Evolutionary conservation across 192 early-diverging fungal genomes (phyloP).

Genomic region (Backusella mclennaniae): DNA sequence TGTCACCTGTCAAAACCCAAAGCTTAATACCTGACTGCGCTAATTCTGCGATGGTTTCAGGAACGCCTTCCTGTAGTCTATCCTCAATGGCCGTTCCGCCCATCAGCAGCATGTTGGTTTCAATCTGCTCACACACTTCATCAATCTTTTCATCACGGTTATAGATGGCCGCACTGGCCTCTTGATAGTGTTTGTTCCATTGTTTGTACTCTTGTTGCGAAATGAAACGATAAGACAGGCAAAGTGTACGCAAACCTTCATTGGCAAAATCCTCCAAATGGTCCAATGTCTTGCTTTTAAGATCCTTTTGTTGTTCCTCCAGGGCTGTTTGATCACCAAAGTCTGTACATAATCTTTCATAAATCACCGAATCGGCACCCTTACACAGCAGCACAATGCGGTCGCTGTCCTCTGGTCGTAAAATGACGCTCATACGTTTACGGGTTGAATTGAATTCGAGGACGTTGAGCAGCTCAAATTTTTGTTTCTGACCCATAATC

Average conservation of each 20-base stretch:
- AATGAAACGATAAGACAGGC: constrained; percentile 78
- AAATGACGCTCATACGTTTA: constrained; percentile 95
- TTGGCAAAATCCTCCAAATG: constrained; percentile 89
- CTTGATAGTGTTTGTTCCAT: constrained; percentile 72
- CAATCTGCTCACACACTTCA: constrained; percentile 74
- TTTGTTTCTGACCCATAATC: constrained; percentile 69
- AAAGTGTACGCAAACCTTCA: constrained; percentile 85
- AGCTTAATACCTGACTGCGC: constrained; percentile 90
- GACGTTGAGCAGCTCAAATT: constrained; percentile 67
- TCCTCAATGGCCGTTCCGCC: constrained; percentile 99
- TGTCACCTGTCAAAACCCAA: constrained; percentile 98
- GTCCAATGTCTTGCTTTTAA: constrained; percentile 65
- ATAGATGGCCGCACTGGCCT: constrained; percentile 68
- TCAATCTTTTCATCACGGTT: constrained; percentile 86
- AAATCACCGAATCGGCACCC: constrained; percentile 93
- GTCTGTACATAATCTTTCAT: constrained; percentile 61
- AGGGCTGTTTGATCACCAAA: constrained; percentile 34
- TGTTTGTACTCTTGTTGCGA: constrained; percentile 62
- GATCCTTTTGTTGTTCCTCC: constrained; percentile 56
- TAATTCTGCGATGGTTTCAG: constrained; percentile 86
- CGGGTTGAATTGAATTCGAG: constrained; percentile 92
- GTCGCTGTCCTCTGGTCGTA: constrained; percentile 64
- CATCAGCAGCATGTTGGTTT: constrained; percentile 74
- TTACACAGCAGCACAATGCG: constrained; percentile 84
- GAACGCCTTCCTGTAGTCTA: constrained; percentile 94